phyloP scores from a whole-genome alignment of 2,329 filamentous ascomycete species.

The Penicillium sp. region DNA sequence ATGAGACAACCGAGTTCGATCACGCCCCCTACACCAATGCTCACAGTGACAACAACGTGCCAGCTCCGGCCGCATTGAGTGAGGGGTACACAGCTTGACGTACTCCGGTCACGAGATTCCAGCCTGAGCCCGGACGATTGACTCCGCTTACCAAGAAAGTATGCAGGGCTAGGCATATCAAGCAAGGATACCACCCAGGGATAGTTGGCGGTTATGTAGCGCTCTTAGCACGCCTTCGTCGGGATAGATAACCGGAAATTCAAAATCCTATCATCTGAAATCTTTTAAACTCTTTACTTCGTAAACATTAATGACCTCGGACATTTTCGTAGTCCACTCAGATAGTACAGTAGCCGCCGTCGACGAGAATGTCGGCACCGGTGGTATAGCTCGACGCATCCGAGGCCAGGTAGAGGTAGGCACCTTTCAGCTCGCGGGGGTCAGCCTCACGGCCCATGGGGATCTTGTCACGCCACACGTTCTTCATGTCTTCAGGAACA shows the following conservation, averaged over 20 bases:
- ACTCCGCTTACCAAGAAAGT: not conserved
- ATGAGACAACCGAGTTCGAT: not conserved
- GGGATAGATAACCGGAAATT: not conserved
- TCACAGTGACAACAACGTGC: not conserved
- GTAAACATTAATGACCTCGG: not conserved
- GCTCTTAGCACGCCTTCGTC: not conserved
- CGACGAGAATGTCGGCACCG: slow-evolving; percentile 66
- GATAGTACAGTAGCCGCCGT: slow-evolving; percentile 59
- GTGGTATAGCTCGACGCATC: slow-evolving; percentile 82
- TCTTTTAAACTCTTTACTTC: not conserved
- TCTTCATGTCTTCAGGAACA: slow-evolving; percentile 60
- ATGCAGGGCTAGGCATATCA: not conserved
- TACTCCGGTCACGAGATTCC: not conserved
- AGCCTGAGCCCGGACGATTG: not conserved
- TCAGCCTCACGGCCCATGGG: slow-evolving; percentile 73
- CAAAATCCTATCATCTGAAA: not conserved
- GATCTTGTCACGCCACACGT: slow-evolving; percentile 70
- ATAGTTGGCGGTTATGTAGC: not conserved
- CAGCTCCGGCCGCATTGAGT: not conserved
- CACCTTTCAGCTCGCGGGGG: slow-evolving; percentile 71
- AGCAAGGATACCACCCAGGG: not conserved
- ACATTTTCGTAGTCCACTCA: not conserved
- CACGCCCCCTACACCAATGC: not conserved
- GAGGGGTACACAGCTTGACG: not conserved
- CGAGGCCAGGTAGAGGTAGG: slow-evolving; percentile 73